Base-by-base conservation (phyloP, 768 basidiomycete genomes). In the Coprinellus micaceus region DNA sequence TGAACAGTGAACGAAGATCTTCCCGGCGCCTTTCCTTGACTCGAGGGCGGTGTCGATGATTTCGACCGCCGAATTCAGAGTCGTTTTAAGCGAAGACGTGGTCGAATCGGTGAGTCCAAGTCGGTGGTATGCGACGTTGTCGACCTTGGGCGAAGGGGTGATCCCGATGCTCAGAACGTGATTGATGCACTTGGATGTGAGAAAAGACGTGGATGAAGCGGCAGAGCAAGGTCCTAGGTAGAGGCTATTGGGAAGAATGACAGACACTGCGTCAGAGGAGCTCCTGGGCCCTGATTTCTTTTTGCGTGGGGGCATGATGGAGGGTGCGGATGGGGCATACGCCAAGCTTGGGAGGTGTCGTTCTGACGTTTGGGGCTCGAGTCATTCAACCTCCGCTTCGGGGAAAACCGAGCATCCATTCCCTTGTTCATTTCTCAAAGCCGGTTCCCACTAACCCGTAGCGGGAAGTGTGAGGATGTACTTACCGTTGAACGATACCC, bases 201-300 rank as follows among this genome's bases (percentile, higher is more conserved):
- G 64, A 58, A 78, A 76, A 12, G 61, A 21, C 1, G 60, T 47
- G 2, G 71, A 71, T 1, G 76, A 71, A 3, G 75, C 74, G 9
- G 76, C 62, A 10, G 76, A 72, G 53, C 71, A 64, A 15, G 77
- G 77, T 0, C 77, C 77, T 7, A 79, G 72, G 59, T 74, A 77
- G 28, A 77, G 60, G 21, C 57, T 66, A 12, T 67, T 65, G 13
- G 66, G 55, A 9, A 73, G 36, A 2, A 70, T 59, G 2, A 65
- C 60, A 33, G 63, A 64, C 11, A 58, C 61, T 39, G 66, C 36
- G 26, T 60, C 61, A 52, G 54, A 46, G n/a, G 52, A 46, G n/a
- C 45, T 40, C 22, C n/a, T 46, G 4, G 29, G 28, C 3, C 4
- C 28, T 6, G 28, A 29, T 29, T 58, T 25, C 1, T 17, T 21